Conservation (phyloP, 1,284 basidiomycete genomes). For the Tylopilus sp. region DNA sequence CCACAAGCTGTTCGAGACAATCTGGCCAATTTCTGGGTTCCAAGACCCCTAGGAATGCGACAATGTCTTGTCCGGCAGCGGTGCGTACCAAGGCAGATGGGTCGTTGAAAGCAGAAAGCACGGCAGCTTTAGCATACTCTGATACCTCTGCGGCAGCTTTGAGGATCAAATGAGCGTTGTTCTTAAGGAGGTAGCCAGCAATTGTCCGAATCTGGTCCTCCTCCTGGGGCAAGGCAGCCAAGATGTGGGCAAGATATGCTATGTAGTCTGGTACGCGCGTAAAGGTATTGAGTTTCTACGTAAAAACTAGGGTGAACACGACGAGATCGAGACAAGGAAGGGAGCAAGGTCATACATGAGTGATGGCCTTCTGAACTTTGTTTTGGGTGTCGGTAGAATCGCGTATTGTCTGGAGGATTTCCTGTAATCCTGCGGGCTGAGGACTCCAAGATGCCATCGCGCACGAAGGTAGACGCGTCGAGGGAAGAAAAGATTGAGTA, state of each 20-base stretch:
- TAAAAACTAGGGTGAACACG: constrained; percentile 23
- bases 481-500: constrained; percentile 11
- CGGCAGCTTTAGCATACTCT: constrained; percentile 78
- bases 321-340: constrained; percentile 19
- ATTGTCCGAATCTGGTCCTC: constrained; percentile 91
- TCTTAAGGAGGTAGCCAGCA: constrained; percentile 96
- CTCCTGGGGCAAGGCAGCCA: constrained; percentile 77
- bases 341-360: constrained; percentile 52
- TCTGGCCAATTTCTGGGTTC: constrained; percentile 92
- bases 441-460: constrained; percentile 70
- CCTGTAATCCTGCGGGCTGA: constrained; percentile 72
- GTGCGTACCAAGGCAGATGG: constrained; percentile 82
- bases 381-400: constrained; percentile 75
- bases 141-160: constrained; percentile 64
- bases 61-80: constrained; percentile 88
- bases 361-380: constrained; percentile 70
- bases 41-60: constrained; percentile 78
- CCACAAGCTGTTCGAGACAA: constrained; percentile 80
- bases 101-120: constrained; percentile 81
- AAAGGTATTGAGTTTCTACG: constrained; percentile 85
- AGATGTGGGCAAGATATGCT: constrained; percentile 93
- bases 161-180: constrained; percentile 77
- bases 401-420: constrained; percentile 82
- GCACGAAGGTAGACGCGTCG: constrained; percentile 32
- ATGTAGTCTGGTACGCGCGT: constrained; percentile 91